These are phyloP conservation scores for Avena sativa DNA, from an alignment of 176 grass and related monocot species.

Conservation along the genomic window DNA sequence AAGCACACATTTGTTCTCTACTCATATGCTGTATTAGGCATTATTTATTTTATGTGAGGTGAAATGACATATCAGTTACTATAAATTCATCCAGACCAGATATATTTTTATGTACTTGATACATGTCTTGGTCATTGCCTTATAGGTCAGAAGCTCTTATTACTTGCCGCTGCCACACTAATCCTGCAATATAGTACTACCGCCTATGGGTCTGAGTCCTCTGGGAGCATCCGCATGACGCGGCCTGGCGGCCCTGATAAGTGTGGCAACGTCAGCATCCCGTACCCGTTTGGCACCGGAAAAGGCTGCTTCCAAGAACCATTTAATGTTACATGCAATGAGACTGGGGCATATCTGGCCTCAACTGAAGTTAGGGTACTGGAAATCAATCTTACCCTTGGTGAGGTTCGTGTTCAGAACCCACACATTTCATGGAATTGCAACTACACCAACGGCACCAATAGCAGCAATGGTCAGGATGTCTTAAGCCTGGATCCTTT, in stretches of 20 bases:
- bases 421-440: neutral
- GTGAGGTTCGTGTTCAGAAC: neutral
- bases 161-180: neutral
- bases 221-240: neutral
- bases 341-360: neutral
- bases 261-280: conserved; percentile 57
- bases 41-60: too few relatives aligned
- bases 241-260: conserved; percentile 30
- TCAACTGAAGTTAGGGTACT: neutral
- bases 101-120: neutral
- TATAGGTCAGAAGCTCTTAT: conserved; percentile 7
- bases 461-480: neutral
- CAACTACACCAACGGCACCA: neutral
- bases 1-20: too few relatives aligned
- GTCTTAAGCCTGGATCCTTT: neutral
- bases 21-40: too few relatives aligned
- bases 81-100: neutral
- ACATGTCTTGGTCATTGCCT: neutral
- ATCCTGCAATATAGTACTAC: neutral
- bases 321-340: conserved; percentile 29
- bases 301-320: conserved; percentile 28
- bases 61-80: neutral
- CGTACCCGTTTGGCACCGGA: conserved; percentile 59
- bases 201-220: neutral
- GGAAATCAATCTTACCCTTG: neutral